Evolutionary conservation across 1,284 basidiomycete species (phyloP).

Genomic region (Marasmius tenuissimus): DNA sequence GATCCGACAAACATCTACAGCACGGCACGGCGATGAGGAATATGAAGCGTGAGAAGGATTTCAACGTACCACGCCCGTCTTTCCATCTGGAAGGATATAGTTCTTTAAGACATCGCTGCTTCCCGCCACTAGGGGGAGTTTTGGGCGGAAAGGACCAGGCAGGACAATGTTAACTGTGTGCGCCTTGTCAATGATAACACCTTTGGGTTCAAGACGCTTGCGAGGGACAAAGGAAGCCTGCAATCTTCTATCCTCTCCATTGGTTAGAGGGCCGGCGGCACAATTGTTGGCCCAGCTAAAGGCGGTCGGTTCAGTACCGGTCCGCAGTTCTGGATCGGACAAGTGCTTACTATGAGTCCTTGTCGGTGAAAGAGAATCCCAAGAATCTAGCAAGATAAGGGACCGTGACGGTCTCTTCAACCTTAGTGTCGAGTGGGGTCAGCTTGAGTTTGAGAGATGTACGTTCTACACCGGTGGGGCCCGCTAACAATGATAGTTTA

Average conservation of each 20-base stretch:
- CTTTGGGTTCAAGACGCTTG: conserved; percentile 29
- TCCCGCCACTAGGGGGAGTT: conserved; percentile 42
- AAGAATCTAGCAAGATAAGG: conserved; percentile 52
- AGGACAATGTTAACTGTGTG: conserved; percentile 43
- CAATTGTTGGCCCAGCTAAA: conserved; percentile 63
- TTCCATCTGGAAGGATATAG: conserved; percentile 57
- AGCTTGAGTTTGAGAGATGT: conserved; percentile 46
- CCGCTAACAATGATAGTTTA: conserved; percentile 31
- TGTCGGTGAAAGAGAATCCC: conserved; percentile 51
- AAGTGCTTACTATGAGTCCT: conserved; percentile 49
- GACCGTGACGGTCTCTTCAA: conserved; percentile 47
- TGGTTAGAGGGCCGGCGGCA: conserved; percentile 52
- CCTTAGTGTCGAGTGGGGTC: conserved; percentile 45
- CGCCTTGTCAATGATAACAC: conserved; percentile 44
- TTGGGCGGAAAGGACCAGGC: conserved; percentile 50
- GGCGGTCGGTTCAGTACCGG: not conserved
- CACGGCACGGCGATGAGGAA: not conserved
- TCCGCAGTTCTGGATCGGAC: not conserved
- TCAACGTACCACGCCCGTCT: conserved; percentile 57
- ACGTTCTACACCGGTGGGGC: conserved; percentile 47
- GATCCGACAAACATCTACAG: conserved; percentile 62
- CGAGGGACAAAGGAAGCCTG: conserved; percentile 10
- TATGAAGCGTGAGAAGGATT: conserved; percentile 1
- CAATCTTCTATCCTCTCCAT: conserved; percentile 51
- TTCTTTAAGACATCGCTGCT: conserved; percentile 59